Conservation (phyloP, 2,329 filamentous ascomycete genomes). For the Bipolaris cookei region DNA sequence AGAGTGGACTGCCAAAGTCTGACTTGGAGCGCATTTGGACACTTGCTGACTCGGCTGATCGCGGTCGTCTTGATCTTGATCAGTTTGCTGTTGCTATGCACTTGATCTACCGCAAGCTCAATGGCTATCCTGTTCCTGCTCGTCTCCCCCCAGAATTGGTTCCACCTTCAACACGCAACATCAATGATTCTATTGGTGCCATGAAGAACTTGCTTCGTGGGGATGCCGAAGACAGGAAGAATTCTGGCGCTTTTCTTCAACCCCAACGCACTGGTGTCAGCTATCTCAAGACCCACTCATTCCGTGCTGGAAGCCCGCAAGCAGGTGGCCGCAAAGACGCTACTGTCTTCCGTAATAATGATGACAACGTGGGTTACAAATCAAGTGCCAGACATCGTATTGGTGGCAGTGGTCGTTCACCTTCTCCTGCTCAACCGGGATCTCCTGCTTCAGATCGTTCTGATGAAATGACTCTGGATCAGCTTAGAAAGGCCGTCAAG, state of each 20-base stretch:
- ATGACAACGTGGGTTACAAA: conserved; percentile 86
- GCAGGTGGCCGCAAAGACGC: conserved; percentile 81
- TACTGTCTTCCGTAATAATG: conserved; percentile 95
- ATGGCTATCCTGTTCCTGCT: conserved; percentile 90
- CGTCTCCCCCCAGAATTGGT: conserved; percentile 89
- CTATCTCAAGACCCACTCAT: conserved; percentile 95
- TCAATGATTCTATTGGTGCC: conserved; percentile 89
- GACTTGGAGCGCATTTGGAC: conserved; percentile 96
- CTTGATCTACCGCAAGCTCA: conserved; percentile 95
- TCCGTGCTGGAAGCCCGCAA: conserved; percentile 69
- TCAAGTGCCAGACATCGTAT: conserved; percentile 90
- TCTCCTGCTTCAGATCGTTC: conserved; percentile 65
- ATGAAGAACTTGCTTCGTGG: conserved; percentile 88
- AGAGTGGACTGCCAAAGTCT: conserved; percentile 88
- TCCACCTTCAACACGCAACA: conserved; percentile 90
- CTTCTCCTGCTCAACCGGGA: conserved; percentile 69
- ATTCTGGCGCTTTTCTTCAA: conserved; percentile 84
- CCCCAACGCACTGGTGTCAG: conserved; percentile 98
- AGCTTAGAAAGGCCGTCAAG: conserved; percentile 87
- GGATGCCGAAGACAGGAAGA: conserved; percentile 89
- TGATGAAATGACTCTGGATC: conserved; percentile 85
- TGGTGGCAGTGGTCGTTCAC: conserved; percentile 71
- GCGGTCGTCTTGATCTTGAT: conserved; percentile 90
- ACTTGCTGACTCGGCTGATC: conserved; percentile 89
- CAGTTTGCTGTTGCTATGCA: conserved; percentile 99